phyloP scores from a whole-genome alignment of 2,329 filamentous ascomycete genomes.

The Ophiocordyceps unilateralis region DNA sequence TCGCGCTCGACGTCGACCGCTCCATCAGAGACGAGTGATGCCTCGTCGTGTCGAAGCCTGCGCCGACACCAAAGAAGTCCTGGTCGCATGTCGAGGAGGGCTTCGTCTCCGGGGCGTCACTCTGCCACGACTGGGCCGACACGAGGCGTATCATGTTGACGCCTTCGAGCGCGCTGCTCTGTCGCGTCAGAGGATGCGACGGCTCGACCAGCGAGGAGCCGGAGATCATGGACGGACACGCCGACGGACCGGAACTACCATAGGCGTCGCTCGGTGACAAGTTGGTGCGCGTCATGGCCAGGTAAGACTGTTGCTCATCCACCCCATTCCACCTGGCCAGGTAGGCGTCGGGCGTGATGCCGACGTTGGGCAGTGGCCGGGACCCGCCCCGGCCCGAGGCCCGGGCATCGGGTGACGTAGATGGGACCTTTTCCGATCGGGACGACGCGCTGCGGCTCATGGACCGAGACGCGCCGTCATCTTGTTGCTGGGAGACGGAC shows the following conservation, averaged over 20 bases:
- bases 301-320: conserved; percentile 9
- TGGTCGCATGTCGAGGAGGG: conserved; percentile 15
- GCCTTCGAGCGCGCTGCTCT: conserved; percentile 21
- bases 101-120: conserved; percentile 5
- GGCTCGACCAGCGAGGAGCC: conserved; percentile 20
- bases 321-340: conserved; percentile 13
- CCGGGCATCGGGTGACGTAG: conserved; percentile 11
- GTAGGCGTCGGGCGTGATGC: conserved; percentile 22
- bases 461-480: conserved; percentile 12
- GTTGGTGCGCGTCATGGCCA: conserved; percentile 9
- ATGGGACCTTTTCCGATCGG: too few relatives aligned
- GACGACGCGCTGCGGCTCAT: conserved; percentile 29
- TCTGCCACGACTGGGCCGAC: conserved; percentile 18
- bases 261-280: conserved; percentile 8
- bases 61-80: conserved; percentile 21
- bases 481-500: conserved; percentile 11
- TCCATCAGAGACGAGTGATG: conserved; percentile 23
- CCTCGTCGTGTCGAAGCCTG: conserved; percentile 9
- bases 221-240: conserved; percentile 26
- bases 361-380: conserved; percentile 10
- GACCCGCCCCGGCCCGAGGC: too few relatives aligned
- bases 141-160: conserved; percentile 20
- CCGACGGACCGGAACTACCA: conserved; percentile 15
- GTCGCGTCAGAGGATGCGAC: conserved; percentile 21
- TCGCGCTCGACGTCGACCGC: conserved; percentile 27